Evolutionary conservation across 2,329 filamentous ascomycete genomes (phyloP).

Genomic region (Tolypocladium capitatum): DNA sequence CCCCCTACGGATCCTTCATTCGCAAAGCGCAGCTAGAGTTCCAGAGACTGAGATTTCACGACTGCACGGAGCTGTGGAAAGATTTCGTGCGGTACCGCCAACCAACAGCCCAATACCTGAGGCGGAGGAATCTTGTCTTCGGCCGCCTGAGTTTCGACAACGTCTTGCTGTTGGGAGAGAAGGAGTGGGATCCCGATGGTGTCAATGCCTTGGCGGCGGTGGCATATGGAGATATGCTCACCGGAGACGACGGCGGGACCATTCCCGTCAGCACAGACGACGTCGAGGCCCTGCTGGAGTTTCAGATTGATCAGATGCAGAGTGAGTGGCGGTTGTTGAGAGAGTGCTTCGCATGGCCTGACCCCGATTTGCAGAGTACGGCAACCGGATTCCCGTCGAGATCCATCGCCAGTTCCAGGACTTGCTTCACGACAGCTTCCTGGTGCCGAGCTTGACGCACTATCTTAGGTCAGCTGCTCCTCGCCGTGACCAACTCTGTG

Average conservation of each 20-base stretch:
- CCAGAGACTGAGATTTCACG: constrained; percentile 64
- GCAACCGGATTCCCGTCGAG: constrained; percentile 61
- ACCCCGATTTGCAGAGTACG: constrained; percentile 41
- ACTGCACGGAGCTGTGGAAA: constrained; percentile 67
- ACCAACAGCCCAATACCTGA: constrained; percentile 54
- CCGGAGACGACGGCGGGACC: constrained; percentile 24
- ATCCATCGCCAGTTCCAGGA: constrained; percentile 59
- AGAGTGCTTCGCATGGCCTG: neutral
- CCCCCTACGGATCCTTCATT: constrained; percentile 71
- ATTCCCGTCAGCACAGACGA: constrained; percentile 60
- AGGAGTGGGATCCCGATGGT: constrained; percentile 32
- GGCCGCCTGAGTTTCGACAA: constrained; percentile 43
- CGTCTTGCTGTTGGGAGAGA: constrained; percentile 36
- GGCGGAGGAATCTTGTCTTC: constrained; percentile 48
- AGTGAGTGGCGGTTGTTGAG: constrained; percentile 31
- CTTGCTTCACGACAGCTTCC: constrained; percentile 52
- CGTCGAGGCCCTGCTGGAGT: constrained; percentile 68
- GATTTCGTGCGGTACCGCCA: constrained; percentile 70
- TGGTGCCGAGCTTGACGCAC: constrained; percentile 61
- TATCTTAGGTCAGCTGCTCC: constrained; percentile 47
- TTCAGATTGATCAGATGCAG: constrained; percentile 80
- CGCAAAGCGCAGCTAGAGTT: constrained; percentile 69
- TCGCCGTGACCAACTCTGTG: neutral
- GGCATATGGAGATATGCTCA: constrained; percentile 39
- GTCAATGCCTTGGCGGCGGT: constrained; percentile 32